Base-by-base conservation (phyloP, 768 basidiomycete species). In the Royoungia palumana region DNA sequence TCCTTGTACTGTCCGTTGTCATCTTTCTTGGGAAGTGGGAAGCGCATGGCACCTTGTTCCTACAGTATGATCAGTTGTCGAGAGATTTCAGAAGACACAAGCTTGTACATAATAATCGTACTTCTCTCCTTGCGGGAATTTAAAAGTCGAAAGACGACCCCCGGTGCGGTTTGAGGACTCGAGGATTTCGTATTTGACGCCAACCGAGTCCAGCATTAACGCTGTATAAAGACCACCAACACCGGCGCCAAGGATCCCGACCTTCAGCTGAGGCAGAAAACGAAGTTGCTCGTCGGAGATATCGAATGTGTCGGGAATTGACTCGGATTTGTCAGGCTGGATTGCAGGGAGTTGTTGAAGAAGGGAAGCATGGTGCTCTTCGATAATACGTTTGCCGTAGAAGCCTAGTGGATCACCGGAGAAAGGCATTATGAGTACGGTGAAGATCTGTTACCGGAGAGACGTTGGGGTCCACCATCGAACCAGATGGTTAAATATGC, bases 31-130 rank as follows among this genome's bases (percentile, higher is more conserved):
- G 59, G 60, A 16, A 61, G 35, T 2, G 62, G 62, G 51, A 57
- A 75, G 3, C 74, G 66, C 73, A 74, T 74, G 1, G 74, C 74
- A 0, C 74, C 74, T 22, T 68, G 64, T 46, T 74, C 74, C 60
- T 62, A 20, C 1, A 37, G 17, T 21, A 44, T 7, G 27, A 10
- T 54, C 8, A 44, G 28, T 2, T n/a, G 6, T 24, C 22, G 39
- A 16, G 30, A 2, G 13, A 4, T 14, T 32, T 11, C 14, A 13
- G 30, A 7, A 13, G 13, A 3, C 13, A 14, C 30, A 32, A 14
- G 5, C 30, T 32, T 14, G 30, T 32, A 32, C 30, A 32, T 32
- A 32, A 32, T 32, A 73, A 41, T 75, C 65, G 30, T 71, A 68
- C 19, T 53, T 39, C 4, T 50, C 57, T 16, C 49, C 60, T 28